Conservation (phyloP, 495 filamentous ascomycete genomes). For the Podospora pseudopauciseta region DNA sequence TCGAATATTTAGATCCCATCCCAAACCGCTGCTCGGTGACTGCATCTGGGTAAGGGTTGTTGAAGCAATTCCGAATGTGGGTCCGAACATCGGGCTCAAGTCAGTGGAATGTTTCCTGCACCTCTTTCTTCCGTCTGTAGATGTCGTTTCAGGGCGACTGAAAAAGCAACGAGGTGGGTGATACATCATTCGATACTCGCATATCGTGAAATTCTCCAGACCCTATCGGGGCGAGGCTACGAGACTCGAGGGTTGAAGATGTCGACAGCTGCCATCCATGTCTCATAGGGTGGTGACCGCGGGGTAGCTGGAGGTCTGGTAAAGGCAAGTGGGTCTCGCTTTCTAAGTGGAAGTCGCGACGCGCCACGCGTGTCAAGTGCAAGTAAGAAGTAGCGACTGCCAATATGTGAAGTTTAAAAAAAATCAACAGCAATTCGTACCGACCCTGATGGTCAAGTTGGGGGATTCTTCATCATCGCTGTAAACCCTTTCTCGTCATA, state of each 20-base stretch:
- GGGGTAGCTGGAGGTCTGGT: neutral
- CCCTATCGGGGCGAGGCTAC: too few species aligned
- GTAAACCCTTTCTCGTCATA: neutral
- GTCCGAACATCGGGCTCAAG: neutral
- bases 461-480: neutral
- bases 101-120: neutral
- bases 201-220: too few species aligned
- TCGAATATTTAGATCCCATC: neutral
- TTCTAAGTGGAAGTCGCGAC: neutral
- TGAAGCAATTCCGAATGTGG: neutral
- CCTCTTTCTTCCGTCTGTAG: neutral
- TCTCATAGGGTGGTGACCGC: neutral
- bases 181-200: neutral
- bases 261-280: neutral
- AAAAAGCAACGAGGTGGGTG: neutral
- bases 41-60: neutral
- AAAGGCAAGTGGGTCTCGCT: neutral
- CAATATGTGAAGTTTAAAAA: too few species aligned
- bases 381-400: neutral
- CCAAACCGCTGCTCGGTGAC: neutral
- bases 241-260: neutral
- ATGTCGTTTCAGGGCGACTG: neutral
- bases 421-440: too few species aligned
- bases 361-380: slow-evolving; percentile 4
- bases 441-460: neutral